Evolutionary conservation across 108 stramenopile species (phyloP).

Genomic region (Nitzschia inconspicua): DNA sequence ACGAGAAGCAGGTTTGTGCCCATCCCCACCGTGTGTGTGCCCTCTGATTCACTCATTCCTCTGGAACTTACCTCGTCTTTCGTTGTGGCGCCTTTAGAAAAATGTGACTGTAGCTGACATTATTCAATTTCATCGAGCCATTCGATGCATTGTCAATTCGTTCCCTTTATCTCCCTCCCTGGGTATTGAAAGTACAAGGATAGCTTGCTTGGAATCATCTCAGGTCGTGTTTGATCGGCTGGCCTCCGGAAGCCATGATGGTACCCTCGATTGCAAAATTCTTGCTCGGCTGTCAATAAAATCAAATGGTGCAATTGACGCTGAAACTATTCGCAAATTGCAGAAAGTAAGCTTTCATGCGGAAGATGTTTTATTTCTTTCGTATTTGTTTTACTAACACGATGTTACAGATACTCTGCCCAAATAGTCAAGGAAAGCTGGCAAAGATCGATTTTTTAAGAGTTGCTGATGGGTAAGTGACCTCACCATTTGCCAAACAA

Average conservation of each 20-base stretch:
- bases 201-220: conserved; percentile 49
- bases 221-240: conserved; percentile 18
- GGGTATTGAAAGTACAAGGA: conserved; percentile 34
- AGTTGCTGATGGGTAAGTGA: conserved; percentile 21
- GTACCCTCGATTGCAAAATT: conserved; percentile 34
- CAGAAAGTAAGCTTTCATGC: too few species aligned
- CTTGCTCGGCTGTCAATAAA: conserved; percentile 41
- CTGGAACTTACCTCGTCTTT: too few species aligned
- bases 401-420: conserved; percentile 45
- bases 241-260: conserved; percentile 7
- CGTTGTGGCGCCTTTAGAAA: too few species aligned
- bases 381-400: too few species aligned
- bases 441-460: conserved; percentile 34
- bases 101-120: not conserved
- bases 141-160: conserved; percentile 33
- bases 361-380: too few species aligned
- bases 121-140: conserved; percentile 42
- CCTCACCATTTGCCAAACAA: too few species aligned
- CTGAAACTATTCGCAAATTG: too few species aligned
- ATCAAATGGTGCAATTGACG: conserved; percentile 28
- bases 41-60: too few species aligned
- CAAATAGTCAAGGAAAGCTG: conserved; percentile 49
- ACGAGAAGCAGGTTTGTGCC: conserved; percentile 8
- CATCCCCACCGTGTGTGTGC: not conserved
- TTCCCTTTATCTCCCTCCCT: conserved; percentile 46